Conservation (phyloP, 257 asterid genomes). For the Scutellaria barbata region DNA sequence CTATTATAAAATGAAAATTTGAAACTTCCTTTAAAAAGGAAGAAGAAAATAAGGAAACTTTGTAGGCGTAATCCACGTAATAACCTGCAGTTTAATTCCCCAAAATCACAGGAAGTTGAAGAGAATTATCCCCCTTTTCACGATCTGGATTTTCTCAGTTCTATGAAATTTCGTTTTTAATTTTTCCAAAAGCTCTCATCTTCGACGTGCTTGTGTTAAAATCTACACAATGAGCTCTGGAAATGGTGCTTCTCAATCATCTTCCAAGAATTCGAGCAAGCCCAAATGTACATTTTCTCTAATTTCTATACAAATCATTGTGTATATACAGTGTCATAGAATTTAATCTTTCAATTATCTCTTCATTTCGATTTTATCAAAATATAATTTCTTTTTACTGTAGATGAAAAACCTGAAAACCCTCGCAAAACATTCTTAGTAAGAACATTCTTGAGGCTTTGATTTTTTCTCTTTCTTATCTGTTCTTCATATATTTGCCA, state of each 20-base stretch:
- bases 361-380: neutral
- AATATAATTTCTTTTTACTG: neutral
- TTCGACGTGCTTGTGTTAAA: neutral
- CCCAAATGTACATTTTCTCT: slow-evolving; percentile 45
- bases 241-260: slow-evolving; percentile 46
- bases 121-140: neutral
- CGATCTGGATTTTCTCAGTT: slow-evolving; percentile 28
- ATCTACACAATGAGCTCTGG: slow-evolving; percentile 45
- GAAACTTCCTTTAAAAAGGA: neutral
- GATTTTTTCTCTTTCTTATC: neutral
- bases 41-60: neutral
- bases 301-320: neutral
- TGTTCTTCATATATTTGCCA: neutral
- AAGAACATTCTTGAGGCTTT: neutral
- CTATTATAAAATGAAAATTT: no score
- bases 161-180: neutral
- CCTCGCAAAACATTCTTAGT: neutral
- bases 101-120: slow-evolving; percentile 27
- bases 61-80: slow-evolving; percentile 33
- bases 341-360: neutral
- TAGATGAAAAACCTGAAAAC: slow-evolving; percentile 10
- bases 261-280: slow-evolving; percentile 44
- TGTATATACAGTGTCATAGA: neutral
- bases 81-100: slow-evolving; percentile 10
- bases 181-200: neutral